Evolutionary conservation across 1,284 basidiomycete species (phyloP), one percentile per base, ranked within the genome.

Genomic region (Kwoniella shivajii): DNA sequence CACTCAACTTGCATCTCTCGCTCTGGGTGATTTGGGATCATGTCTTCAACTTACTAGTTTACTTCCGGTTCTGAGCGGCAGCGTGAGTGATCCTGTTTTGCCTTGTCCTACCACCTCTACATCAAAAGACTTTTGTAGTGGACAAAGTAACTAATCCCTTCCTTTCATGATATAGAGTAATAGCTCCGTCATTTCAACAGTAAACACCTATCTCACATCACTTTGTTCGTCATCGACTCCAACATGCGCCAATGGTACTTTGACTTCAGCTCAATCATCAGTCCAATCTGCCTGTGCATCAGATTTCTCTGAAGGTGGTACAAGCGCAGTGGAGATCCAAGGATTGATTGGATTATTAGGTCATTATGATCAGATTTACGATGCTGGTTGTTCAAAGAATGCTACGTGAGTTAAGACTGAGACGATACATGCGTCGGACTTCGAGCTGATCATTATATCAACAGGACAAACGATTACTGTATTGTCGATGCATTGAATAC

Each of bases 361-460:
- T 11, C 45, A 66, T 58, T 77, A 77, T 52, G 50, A 61, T 13
- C 50, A 72, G 33, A 56, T 74, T 46, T 49, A 68, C 44, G 55
- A 61, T 16, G 73, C 67, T 2, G 74, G 62, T 6, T 77, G 75
- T 56, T 63, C 70, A 24, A 69, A 68, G 57, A 72, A 72, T 60
- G 27, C 60, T n/a, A 64, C 68, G 74, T 77, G 56, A 63, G 72
- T 67, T 20, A 1, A 11, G 18, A 33, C 7, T 39, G 2, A 9
- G 26, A 22, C 20, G 4, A 39, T 11, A 27, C 16, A 27, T 39
- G 37, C 37, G 37, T 16, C n/a, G n/a, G n/a, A n/a, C n/a, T n/a
- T n/a, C n/a, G n/a, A n/a, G n/a, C n/a, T n/a, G n/a, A n/a, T n/a
- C n/a, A 48, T n/a, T 36, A 14, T 33, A 5, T 11, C 13, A 31